phyloP scores from a whole-genome alignment of 306 rosid genomes.

The Ormosia semicastrata region DNA sequence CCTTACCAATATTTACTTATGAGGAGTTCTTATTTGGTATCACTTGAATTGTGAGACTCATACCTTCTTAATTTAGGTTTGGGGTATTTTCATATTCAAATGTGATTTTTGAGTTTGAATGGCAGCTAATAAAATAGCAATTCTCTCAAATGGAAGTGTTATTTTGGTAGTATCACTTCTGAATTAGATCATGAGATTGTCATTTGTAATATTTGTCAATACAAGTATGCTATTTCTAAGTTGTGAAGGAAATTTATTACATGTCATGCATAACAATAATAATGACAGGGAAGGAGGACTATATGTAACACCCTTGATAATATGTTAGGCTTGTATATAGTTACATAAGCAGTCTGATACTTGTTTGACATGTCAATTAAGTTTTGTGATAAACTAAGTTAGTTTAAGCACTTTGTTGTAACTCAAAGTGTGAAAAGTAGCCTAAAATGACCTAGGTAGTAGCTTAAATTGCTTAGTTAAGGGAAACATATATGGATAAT shows the following conservation, averaged over 20 bases:
- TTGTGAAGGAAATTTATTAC: neutral
- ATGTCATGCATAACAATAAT: neutral
- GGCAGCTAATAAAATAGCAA: neutral
- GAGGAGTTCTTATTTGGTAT: no score
- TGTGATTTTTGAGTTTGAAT: neutral
- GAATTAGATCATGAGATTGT: neutral
- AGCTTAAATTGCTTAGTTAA: no score
- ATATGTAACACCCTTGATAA: no score
- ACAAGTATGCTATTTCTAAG: neutral
- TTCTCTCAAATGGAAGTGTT: neutral
- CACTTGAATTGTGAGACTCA: neutral
- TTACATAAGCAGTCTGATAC: no score
- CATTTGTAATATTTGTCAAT: neutral
- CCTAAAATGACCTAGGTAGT: no score
- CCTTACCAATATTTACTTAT: neutral
- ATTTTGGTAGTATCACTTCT: neutral
- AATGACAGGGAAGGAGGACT: neutral
- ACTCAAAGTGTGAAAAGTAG: no score
- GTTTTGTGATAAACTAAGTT: no score
- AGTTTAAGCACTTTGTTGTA: no score
- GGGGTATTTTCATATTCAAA: neutral
- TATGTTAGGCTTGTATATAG: no score
- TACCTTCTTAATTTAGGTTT: neutral
- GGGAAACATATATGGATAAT: no score
- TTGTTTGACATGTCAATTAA: no score